These are phyloP conservation scores for Whalleya microplaca DNA, from an alignment of 2,329 filamentous ascomycete genomes.

Conservation along the genomic window DNA sequence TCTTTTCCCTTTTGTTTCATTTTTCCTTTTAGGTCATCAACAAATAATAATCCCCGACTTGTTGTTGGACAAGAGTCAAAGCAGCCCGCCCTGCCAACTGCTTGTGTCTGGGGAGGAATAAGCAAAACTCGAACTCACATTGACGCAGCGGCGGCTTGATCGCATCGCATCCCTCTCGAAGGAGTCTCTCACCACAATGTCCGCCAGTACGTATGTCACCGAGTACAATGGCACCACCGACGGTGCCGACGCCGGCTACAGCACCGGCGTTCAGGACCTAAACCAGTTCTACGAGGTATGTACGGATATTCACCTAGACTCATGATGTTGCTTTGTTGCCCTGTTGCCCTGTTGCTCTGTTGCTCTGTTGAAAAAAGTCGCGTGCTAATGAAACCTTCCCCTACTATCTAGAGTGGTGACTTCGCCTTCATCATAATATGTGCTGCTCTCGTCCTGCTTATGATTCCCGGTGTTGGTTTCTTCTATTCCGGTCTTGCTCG, in stretches of 20 bases:
- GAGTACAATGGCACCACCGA: conserved; percentile 56
- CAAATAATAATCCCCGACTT: conserved; percentile 11
- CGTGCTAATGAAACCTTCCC: conserved; percentile 2
- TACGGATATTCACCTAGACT: too few species aligned
- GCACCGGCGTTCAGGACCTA: conserved; percentile 63
- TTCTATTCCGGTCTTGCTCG: conserved; percentile 92
- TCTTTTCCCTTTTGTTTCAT: conserved; percentile 15
- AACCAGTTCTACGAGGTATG: conserved; percentile 84
- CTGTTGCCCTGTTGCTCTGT: too few species aligned
- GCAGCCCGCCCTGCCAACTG: conserved; percentile 3
- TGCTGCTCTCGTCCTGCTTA: conserved; percentile 81
- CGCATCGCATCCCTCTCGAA: neutral
- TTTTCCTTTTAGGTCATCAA: conserved; percentile 6
- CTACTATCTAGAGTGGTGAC: conserved; percentile 68
- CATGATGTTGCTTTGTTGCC: too few species aligned
- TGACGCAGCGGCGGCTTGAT: conserved; percentile 5
- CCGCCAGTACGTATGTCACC: conserved; percentile 34
- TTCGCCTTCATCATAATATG: conserved; percentile 80
- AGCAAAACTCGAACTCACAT: conserved; percentile 4
- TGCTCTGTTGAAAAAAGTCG: neutral
- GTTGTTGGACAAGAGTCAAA: conserved; percentile 18
- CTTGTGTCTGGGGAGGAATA: conserved; percentile 6
- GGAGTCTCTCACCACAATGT: conserved; percentile 24
- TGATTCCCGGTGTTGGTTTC: conserved; percentile 93
- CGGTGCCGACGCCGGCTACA: conserved; percentile 55